Evolutionary conservation across 805 yeast species (phyloP).

Genomic region (Metschnikowia corniflorae): DNA sequence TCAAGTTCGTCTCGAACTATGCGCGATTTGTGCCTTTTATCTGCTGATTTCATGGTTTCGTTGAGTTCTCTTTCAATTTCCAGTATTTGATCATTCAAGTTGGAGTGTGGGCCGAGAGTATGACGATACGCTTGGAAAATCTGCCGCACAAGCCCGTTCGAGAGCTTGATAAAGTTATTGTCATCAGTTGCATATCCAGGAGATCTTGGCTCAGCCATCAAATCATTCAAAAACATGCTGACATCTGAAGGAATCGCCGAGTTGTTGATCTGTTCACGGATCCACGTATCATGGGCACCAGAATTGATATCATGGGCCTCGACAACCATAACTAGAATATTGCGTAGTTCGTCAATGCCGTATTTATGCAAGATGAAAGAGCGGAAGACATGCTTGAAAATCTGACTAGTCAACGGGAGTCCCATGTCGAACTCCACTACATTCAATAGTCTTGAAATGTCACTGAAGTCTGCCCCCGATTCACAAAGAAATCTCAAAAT

Average conservation of each 20-base stretch:
- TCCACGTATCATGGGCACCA: conserved; percentile 13
- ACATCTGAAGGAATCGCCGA: conserved; percentile 11
- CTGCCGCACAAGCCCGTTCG: conserved; percentile 12
- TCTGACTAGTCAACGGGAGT: conserved; percentile 32
- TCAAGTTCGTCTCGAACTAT: not conserved
- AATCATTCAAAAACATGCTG: conserved; percentile 4
- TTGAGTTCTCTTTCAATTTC: conserved; percentile 7
- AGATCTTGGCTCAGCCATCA: conserved; percentile 1
- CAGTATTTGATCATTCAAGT: conserved; percentile 4
- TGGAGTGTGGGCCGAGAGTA: conserved; percentile 4
- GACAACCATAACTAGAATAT: conserved; percentile 12
- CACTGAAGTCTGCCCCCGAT: conserved; percentile 10
- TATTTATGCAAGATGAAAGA: conserved; percentile 9
- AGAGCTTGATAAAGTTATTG: conserved; percentile 13
- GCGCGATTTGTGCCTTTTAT: conserved; percentile 1
- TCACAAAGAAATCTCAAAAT: conserved; percentile 19
- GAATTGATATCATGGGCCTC: conserved; percentile 12
- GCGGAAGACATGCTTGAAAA: conserved; percentile 23
- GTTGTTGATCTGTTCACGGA: conserved; percentile 9
- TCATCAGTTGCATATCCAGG: conserved; percentile 4
- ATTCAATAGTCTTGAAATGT: conserved; percentile 15
- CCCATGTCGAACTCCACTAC: conserved; percentile 20
- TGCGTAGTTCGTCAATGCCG: conserved; percentile 8
- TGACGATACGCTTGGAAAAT: conserved; percentile 12
- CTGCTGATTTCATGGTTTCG: conserved; percentile 2